These are phyloP conservation scores for Parietaria judaica DNA, from an alignment of 306 rosid genomes.

Conservation along the genomic window DNA sequence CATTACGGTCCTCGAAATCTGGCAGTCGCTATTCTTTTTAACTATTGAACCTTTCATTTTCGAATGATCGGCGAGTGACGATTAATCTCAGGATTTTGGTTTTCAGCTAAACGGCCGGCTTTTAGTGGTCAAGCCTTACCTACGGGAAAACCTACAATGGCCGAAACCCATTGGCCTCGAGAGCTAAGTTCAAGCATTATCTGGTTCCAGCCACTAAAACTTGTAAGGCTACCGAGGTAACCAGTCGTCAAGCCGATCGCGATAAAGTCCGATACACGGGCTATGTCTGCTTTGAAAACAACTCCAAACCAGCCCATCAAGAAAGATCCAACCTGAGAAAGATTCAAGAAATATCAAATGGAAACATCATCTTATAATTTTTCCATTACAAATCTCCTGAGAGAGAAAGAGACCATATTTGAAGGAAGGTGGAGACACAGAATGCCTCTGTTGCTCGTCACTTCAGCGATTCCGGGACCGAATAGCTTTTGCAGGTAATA, in stretches of 20 bases:
- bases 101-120: too few relatives aligned
- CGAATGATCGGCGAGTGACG: too few relatives aligned
- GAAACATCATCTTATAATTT: too few relatives aligned
- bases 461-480: constrained; percentile 50
- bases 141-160: constrained; percentile 55
- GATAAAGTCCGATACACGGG: constrained; percentile 52
- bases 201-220: constrained; percentile 94
- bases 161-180: constrained; percentile 55
- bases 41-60: not conserved
- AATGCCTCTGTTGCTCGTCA: constrained; percentile 46
- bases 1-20: too few relatives aligned
- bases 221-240: constrained; percentile 88
- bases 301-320: constrained; percentile 96
- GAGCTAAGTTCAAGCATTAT: constrained; percentile 74
- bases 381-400: not conserved
- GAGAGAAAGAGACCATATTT: constrained; percentile 58
- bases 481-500: constrained; percentile 63
- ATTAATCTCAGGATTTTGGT: too few relatives aligned
- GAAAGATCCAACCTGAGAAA: constrained; percentile 70
- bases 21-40: too few relatives aligned
- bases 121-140: constrained; percentile 31
- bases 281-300: constrained; percentile 66
- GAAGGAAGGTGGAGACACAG: constrained; percentile 84
- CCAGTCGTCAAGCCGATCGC: constrained; percentile 76
- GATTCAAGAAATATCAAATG: not conserved